Base-by-base conservation (phyloP, 225 moss, liverwort and hornwort genomes). In the Physcomitrellopsis africana region DNA sequence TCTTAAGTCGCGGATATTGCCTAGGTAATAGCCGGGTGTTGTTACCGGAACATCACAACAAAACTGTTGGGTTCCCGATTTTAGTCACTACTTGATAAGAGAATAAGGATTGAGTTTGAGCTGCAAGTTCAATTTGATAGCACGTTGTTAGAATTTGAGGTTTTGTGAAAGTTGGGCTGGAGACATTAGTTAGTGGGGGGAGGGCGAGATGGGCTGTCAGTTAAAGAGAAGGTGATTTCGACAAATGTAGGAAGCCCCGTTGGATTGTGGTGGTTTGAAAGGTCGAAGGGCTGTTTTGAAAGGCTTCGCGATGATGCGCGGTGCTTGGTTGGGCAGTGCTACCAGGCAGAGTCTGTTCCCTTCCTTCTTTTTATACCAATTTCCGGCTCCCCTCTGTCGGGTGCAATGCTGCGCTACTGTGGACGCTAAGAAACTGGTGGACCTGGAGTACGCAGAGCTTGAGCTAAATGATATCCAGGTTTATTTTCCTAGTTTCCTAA, bases 381-480 rank as follows among this genome's bases (percentile, higher is more conserved):
- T 68, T 67, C 16, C 71, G 11, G 67, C 72, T 26, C 22, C 64
- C 7, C 44, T 46, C n/a, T 76, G 74, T 48, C 61, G 70, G 51
- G 75, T 81, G 75, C 83, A 77, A 68, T 78, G 76, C 27, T 72
- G 73, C 56, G 81, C 75, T 52, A 81, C 73, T 65, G 80, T 83
- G 51, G 78, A 72, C 58, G 76, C 81, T 18, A 77, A 69, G 72
- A 67, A 80, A 64, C 76, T 89, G 63, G 83, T 91, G 22, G 88
- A 81, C 67, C 74, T 90, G 61, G 81, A 86, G 20, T 96, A 89
- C 42, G 91, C 91, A 10, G 93, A 96, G 84, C 89, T 96, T 63
- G 74, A 84, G 66, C 74, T 96, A 11, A 87, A 80, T 37, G 85
- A 86, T 64, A 87, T 86, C 52, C 76, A 84, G 4, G 17, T 12